Conservation (phyloP, 2,329 filamentous ascomycete species). For the Neonectria ditissima region DNA sequence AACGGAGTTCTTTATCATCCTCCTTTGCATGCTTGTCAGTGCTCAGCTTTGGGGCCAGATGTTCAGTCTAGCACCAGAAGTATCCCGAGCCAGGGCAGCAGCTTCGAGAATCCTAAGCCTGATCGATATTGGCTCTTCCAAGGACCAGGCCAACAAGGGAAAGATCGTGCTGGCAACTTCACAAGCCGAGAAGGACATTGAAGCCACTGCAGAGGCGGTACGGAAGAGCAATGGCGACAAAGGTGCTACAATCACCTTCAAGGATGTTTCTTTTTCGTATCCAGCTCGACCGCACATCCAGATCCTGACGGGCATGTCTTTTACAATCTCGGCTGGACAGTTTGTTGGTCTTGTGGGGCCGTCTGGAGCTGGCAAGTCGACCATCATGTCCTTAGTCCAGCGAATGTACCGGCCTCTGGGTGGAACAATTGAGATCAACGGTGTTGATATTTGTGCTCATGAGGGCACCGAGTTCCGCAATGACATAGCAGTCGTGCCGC, state of each 20-base stretch:
- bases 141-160: constrained; percentile 34
- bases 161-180: constrained; percentile 21
- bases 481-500: constrained; percentile 67
- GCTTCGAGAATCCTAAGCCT: constrained; percentile 68
- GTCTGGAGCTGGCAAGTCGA: constrained; percentile 76
- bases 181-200: constrained; percentile 51
- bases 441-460: constrained; percentile 57
- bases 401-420: constrained; percentile 60
- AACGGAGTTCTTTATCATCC: constrained; percentile 80
- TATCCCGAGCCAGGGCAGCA: constrained; percentile 74
- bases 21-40: constrained; percentile 77
- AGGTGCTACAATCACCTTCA: constrained; percentile 65
- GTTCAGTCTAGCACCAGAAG: constrained; percentile 79
- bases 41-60: constrained; percentile 80
- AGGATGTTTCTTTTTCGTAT: constrained; percentile 73
- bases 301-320: constrained; percentile 67
- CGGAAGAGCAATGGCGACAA: constrained; percentile 40
- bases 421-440: constrained; percentile 59
- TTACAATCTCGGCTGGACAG: constrained; percentile 68
- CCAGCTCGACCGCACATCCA: constrained; percentile 69
- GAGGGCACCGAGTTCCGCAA: constrained; percentile 61
- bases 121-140: constrained; percentile 57
- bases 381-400: constrained; percentile 68
- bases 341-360: constrained; percentile 75
- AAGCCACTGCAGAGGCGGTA: constrained; percentile 50